These are phyloP conservation scores for Dactylonectria estremocensis DNA, from an alignment of 2,329 filamentous ascomycete species.

Conservation along the genomic window DNA sequence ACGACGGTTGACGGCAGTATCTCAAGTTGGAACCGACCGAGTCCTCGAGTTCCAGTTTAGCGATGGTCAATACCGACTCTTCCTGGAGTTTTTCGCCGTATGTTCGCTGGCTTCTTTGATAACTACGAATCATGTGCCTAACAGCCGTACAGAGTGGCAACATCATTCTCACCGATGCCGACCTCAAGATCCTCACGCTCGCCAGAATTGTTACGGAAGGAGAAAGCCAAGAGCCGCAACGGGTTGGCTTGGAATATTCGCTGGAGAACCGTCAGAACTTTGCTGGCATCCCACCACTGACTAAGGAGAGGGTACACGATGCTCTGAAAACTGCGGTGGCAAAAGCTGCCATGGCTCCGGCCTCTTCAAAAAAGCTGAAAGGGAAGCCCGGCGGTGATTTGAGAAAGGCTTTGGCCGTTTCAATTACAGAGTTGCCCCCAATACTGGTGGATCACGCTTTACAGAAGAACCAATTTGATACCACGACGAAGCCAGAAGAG, in stretches of 20 bases:
- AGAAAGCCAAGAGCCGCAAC: conserved; percentile 86
- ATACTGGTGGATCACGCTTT: conserved; percentile 91
- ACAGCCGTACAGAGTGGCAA: conserved; percentile 78
- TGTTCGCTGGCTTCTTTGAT: conserved; percentile 13
- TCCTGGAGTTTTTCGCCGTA: conserved; percentile 93
- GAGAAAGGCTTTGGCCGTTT: conserved; percentile 84
- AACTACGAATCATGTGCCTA: conserved; percentile 13
- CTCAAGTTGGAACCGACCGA: conserved; percentile 92
- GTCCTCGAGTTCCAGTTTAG: conserved; percentile 95
- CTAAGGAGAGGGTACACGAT: conserved; percentile 78
- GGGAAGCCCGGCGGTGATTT: conserved; percentile 82
- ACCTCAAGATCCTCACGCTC: conserved; percentile 86
- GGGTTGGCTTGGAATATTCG: conserved; percentile 83
- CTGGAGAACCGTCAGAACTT: conserved; percentile 89
- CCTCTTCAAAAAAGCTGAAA: conserved; percentile 75
- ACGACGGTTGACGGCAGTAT: conserved; percentile 83
- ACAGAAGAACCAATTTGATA: conserved; percentile 78
- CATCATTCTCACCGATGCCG: conserved; percentile 89
- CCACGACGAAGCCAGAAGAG: conserved; percentile 75
- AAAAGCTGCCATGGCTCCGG: conserved; percentile 65
- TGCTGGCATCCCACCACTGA: conserved; percentile 80
- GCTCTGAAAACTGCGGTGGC: conserved; percentile 78
- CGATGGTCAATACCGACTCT: conserved; percentile 89
- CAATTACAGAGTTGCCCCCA: conserved; percentile 91
- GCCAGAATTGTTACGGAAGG: conserved; percentile 85